Evolutionary conservation across 176 grass and related monocot species (phyloP).

Genomic region (Lolium rigidum): DNA sequence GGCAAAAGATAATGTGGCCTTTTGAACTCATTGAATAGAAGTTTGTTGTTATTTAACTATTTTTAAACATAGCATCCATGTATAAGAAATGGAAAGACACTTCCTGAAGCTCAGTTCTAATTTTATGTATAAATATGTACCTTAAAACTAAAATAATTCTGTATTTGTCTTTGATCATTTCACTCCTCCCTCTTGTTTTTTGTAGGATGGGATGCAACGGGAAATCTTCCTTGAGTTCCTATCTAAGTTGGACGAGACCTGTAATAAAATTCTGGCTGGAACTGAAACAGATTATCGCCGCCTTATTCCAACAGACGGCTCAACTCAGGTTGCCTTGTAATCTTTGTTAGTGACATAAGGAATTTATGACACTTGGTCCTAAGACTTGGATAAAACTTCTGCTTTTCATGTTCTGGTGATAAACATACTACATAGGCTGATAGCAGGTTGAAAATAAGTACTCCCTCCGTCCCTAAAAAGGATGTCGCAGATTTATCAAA

Average conservation of each 20-base stretch:
- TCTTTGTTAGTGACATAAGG: neutral
- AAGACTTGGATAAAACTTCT: neutral
- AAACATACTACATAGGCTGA: neutral
- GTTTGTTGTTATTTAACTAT: constrained; percentile 3
- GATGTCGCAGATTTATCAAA: too few relatives aligned
- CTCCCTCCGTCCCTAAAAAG: too few relatives aligned
- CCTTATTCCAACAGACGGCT: constrained; percentile 65
- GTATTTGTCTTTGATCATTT: constrained; percentile 34
- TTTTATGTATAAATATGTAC: neutral
- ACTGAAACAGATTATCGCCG: constrained; percentile 88
- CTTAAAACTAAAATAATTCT: constrained; percentile 29
- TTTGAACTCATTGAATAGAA: constrained; percentile 2
- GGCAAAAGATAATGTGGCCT: neutral
- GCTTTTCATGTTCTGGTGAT: neutral
- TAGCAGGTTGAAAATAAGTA: neutral
- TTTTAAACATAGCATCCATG: neutral
- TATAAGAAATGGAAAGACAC: constrained; percentile 13
- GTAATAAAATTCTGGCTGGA: constrained; percentile 70
- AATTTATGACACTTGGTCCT: neutral
- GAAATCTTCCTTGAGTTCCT: constrained; percentile 89
- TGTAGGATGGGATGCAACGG: constrained; percentile 88
- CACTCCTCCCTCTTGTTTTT: constrained; percentile 26
- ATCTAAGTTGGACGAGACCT: constrained; percentile 76
- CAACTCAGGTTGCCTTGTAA: constrained; percentile 54
- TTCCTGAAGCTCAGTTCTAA: neutral